A percentile compares a stretch with the other conserved stretches of the same genome.
Conservation (phyloP, 73 alveolate species). For the Paramecium sonneborni region DNA sequence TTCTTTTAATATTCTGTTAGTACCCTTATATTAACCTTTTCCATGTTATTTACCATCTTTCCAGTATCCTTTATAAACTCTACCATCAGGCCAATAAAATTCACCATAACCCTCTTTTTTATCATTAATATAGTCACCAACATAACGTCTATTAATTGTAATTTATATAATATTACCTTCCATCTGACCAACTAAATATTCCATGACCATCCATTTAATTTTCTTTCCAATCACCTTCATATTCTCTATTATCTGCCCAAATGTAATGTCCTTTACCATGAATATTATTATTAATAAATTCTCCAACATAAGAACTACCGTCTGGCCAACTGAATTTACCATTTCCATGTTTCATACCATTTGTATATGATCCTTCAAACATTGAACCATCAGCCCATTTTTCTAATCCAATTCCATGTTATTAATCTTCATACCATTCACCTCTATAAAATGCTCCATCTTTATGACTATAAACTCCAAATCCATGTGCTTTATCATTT, state of each 20-base stretch:
- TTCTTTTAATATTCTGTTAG: constrained; percentile 68
- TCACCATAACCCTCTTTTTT: constrained; percentile 74
- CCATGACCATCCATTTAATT: constrained; percentile 71
- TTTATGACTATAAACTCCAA: constrained; percentile 73
- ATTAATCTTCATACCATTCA: constrained; percentile 66
- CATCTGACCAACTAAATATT: constrained; percentile 66
- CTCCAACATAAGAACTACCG: constrained; percentile 65
- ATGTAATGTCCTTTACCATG: constrained; percentile 70
- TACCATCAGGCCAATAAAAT: constrained; percentile 69
- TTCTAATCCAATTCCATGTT: constrained; percentile 68
- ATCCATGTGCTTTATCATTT: constrained; percentile 78
- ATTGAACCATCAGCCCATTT: constrained; percentile 69
- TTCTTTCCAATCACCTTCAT: constrained; percentile 66
- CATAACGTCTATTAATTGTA: background rate
- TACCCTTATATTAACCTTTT: constrained; percentile 71
- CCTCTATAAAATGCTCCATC: constrained; percentile 71
- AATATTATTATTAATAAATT: constrained; percentile 59
- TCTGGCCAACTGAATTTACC: constrained; percentile 69
- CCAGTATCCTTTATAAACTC: constrained; percentile 71
- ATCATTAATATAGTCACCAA: constrained; percentile 61
- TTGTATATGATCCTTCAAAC: constrained; percentile 61
- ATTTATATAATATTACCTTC: background rate
- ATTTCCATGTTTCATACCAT: constrained; percentile 69
- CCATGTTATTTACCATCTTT: constrained; percentile 78
- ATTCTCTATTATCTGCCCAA: constrained; percentile 71